phyloP scores from a whole-genome alignment of 2,329 filamentous ascomycete species.

The Trichoderma simmonsii region DNA sequence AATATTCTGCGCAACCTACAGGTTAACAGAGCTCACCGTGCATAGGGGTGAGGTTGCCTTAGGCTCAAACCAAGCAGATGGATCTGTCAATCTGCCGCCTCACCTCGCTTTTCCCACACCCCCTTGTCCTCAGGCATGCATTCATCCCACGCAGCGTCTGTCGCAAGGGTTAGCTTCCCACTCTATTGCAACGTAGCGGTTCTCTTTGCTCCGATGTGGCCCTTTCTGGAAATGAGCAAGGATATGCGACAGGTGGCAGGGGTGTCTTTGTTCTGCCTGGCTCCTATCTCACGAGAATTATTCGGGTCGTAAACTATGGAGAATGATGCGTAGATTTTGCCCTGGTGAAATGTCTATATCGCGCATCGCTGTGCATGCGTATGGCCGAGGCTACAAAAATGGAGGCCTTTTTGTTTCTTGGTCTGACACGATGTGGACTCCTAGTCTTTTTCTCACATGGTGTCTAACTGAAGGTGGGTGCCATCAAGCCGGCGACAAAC shows the following conservation, averaged over 20 bases:
- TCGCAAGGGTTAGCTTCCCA: background rate
- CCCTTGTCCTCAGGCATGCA: constrained; percentile 8
- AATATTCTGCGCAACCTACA: background rate
- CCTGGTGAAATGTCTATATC: background rate
- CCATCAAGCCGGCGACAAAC: background rate
- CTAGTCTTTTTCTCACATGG: constrained; percentile 8
- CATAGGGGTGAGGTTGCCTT: constrained; percentile 17
- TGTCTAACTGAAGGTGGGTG: constrained; percentile 11
- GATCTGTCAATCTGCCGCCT: constrained; percentile 19
- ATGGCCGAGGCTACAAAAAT: background rate
- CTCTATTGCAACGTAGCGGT: background rate
- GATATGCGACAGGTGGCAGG: background rate
- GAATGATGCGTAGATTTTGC: background rate
- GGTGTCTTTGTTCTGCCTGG: background rate
- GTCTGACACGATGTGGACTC: background rate
- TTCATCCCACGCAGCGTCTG: constrained; percentile 13
- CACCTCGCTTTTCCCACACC: constrained; percentile 4
- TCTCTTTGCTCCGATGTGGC: constrained; percentile 7
- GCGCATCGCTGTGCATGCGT: background rate
- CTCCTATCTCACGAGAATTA: constrained; percentile 16
- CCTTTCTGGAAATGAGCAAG: background rate
- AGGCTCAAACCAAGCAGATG: constrained; percentile 16
- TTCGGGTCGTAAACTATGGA: constrained; percentile 3
- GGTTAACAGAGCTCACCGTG: background rate
- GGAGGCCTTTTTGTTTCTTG: background rate